phyloP scores from a whole-genome alignment of 1,284 basidiomycete genomes.

The Microbotryum scabiosae region DNA sequence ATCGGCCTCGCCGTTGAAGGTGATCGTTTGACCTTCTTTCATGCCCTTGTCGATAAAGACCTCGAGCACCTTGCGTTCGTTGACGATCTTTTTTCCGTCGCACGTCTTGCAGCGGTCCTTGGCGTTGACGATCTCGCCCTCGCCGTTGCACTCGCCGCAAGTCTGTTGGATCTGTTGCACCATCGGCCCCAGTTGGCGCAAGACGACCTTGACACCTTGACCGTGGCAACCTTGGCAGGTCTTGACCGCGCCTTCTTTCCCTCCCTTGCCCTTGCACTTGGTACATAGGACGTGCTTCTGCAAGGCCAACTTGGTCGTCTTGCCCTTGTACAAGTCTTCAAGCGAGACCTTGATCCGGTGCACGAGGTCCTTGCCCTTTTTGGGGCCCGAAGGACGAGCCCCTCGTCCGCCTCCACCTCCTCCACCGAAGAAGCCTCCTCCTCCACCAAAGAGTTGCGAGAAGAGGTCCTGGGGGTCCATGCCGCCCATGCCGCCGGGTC shows the following conservation, averaged over 20 bases:
- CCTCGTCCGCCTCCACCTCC: slow-evolving; percentile 50
- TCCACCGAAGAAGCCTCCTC: slow-evolving; percentile 50
- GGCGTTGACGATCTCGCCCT: slow-evolving; percentile 85
- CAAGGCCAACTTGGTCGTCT: slow-evolving; percentile 93
- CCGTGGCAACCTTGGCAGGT: slow-evolving; percentile 73
- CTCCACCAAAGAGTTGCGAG: slow-evolving; percentile 85
- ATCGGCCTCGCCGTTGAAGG: slow-evolving; percentile 91
- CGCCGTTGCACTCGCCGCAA: slow-evolving; percentile 85
- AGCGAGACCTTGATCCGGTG: slow-evolving; percentile 93
- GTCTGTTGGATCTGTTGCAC: slow-evolving; percentile 97
- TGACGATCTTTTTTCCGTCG: slow-evolving; percentile 89
- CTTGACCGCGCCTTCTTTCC: slow-evolving; percentile 91
- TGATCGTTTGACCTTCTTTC: slow-evolving; percentile 94
- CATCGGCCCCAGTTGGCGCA: slow-evolving; percentile 98
- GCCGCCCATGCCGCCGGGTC: slow-evolving; percentile 61
- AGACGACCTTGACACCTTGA: slow-evolving; percentile 80
- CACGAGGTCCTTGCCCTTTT: slow-evolving; percentile 95
- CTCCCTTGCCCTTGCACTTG: slow-evolving; percentile 92
- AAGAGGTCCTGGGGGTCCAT: slow-evolving; percentile 99
- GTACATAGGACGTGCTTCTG: slow-evolving; percentile 90
- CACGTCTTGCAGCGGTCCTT: slow-evolving; percentile 91
- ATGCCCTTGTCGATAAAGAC: slow-evolving; percentile 99
- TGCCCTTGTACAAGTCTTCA: slow-evolving; percentile 97
- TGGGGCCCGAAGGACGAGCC: slow-evolving; percentile 65
- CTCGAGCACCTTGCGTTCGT: slow-evolving; percentile 96